These are phyloP conservation scores for Ascochyta pisi DNA, from an alignment of 2,329 filamentous ascomycete species.

Conservation along the genomic window DNA sequence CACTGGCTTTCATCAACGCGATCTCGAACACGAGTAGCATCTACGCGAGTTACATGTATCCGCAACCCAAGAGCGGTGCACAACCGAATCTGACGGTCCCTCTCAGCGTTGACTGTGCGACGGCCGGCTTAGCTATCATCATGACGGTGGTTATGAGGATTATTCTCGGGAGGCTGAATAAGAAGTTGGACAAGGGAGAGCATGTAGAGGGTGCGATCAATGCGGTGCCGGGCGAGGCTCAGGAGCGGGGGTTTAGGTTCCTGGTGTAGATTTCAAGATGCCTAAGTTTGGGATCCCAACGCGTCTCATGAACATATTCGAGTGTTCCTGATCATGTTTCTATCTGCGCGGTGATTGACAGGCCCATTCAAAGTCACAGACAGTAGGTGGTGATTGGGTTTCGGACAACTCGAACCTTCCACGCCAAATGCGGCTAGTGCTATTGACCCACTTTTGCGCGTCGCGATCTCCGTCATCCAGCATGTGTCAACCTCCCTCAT, in stretches of 20 bases:
- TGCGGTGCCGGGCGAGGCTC: slow-evolving; percentile 61
- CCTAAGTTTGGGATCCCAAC: too few relatives aligned
- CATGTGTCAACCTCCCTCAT: slow-evolving; percentile 17
- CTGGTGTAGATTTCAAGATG: slow-evolving; percentile 55
- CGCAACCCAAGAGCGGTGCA: slow-evolving; percentile 49
- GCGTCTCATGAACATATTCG: too few relatives aligned
- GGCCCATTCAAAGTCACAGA: not conserved
- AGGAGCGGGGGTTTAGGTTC: slow-evolving; percentile 70
- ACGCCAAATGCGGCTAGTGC: slow-evolving; percentile 15
- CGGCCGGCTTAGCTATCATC: slow-evolving; percentile 68
- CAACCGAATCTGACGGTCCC: slow-evolving; percentile 58
- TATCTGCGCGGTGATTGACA: not conserved
- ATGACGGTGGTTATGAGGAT: slow-evolving; percentile 68
- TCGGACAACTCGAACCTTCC: slow-evolving; percentile 30
- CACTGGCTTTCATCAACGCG: slow-evolving; percentile 78
- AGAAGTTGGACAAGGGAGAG: slow-evolving; percentile 71
- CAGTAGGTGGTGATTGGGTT: slow-evolving; percentile 8
- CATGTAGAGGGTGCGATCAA: slow-evolving; percentile 62
- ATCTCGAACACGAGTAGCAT: slow-evolving; percentile 73
- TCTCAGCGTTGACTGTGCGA: slow-evolving; percentile 72
- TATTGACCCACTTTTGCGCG: slow-evolving; percentile 18
- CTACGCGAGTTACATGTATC: slow-evolving; percentile 74
- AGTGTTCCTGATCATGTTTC: too few relatives aligned
- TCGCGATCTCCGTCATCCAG: slow-evolving; percentile 22
- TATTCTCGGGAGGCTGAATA: slow-evolving; percentile 71